Evolutionary conservation across 352 stramenopile genomes (phyloP).

Genomic region (Phytophthora sp.): DNA sequence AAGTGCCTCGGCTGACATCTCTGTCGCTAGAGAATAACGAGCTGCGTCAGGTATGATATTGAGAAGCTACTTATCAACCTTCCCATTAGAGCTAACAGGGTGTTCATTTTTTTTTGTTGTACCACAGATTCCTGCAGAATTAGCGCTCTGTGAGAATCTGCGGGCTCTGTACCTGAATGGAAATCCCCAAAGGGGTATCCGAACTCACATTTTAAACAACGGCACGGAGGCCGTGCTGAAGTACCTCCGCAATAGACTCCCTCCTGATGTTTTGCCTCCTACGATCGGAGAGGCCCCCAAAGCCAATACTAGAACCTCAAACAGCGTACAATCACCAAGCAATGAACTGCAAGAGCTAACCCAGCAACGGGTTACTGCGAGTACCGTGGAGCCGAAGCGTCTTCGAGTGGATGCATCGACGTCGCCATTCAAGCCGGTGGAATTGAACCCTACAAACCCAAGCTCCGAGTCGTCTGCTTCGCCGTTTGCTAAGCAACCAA

Average conservation of each 20-base stretch:
- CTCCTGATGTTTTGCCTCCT: constrained; percentile 30
- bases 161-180: constrained; percentile 64
- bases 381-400: constrained; percentile 35
- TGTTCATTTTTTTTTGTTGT: background rate
- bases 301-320: constrained; percentile 5
- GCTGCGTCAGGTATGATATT: constrained; percentile 54
- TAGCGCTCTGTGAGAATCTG: constrained; percentile 65
- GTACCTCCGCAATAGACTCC: constrained; percentile 67
- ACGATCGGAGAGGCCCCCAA: constrained; percentile 14
- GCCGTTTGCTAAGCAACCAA: constrained; percentile 7
- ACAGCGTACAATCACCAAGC: constrained; percentile 26
- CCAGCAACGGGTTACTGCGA: constrained; percentile 10
- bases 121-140: constrained; percentile 66
- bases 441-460: constrained; percentile 9
- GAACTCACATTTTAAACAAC: constrained; percentile 65
- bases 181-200: constrained; percentile 82
- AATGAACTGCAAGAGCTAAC: constrained; percentile 4
- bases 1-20: constrained; percentile 63
- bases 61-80: background rate
- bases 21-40: constrained; percentile 89
- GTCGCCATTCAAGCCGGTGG: constrained; percentile 17
- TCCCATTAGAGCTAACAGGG: no score
- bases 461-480: constrained; percentile 6
- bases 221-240: constrained; percentile 79
- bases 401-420: constrained; percentile 32